Percentiles rank a stretch among this genome's conserved stretches.
phyloP scores from a whole-genome alignment of 1,284 basidiomycete genomes.

The Singerocomus rubriflavus region DNA sequence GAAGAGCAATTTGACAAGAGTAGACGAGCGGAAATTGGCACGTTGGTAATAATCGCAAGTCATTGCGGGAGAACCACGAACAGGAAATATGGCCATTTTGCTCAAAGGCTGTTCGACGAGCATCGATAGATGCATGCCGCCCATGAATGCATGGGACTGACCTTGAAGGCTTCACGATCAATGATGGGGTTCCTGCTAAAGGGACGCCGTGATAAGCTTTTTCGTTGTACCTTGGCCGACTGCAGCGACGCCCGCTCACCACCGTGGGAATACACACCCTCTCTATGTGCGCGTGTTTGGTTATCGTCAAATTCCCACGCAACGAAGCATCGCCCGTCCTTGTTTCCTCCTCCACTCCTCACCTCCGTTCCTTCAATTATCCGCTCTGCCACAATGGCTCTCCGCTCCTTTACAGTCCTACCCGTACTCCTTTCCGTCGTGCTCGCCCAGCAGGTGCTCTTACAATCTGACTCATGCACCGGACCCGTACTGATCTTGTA shows the following conservation, averaged over 20 bases:
- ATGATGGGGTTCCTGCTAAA: slow-evolving; percentile 1
- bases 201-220: slow-evolving; percentile 12
- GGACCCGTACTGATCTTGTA: slow-evolving; percentile 8
- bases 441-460: slow-evolving; percentile 22
- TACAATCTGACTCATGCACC: fast-evolving
- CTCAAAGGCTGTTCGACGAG: neutral
- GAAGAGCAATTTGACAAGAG: neutral
- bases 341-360: neutral
- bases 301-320: slow-evolving; percentile 2
- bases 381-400: slow-evolving; percentile 18
- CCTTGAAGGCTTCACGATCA: neutral
- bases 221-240: neutral
- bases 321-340: neutral
- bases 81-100: neutral
- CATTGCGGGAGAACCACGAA: slow-evolving; percentile 3
- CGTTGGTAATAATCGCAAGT: slow-evolving; percentile 7
- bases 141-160: neutral
- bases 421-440: slow-evolving; percentile 18
- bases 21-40: slow-evolving; percentile 11
- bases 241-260: too few relatives aligned
- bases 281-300: neutral
- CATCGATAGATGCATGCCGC: neutral
- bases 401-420: slow-evolving; percentile 26
- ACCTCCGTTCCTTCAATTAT: slow-evolving; percentile 22
- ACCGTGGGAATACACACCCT: too few relatives aligned